Base-by-base conservation (phyloP, 2,329 filamentous ascomycete species). In the Aureobasidium melanogenum region DNA sequence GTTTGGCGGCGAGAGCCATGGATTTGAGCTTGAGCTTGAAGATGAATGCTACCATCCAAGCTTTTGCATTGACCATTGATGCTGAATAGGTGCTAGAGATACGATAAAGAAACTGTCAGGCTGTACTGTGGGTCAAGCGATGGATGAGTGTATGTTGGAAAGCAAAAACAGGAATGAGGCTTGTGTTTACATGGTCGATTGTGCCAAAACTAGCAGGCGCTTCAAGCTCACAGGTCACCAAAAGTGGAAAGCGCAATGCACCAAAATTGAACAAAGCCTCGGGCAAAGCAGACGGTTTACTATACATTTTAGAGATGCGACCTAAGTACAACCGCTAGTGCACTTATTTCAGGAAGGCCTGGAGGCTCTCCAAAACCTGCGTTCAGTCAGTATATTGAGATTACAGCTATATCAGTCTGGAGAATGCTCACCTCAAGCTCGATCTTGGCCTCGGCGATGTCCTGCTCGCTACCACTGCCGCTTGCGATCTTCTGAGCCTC, bases 401-500 rank as follows among this genome's bases (percentile, higher is more conserved):
- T 15, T 6, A 15, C 3, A n/a, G 9, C 6, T 3, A 26, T 8
- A 24, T 12, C 5, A 46, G 17, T 41, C 32, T n/a, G 74, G 75
- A 74, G 71, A 66, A 58, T 59, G 69, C 82, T 74, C 79, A 96
- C 93, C 91, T 99, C 94, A 69, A 99, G 80, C 84, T 97, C 93
- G 76, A 99, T 93, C 86, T 97, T 97, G 69, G 94, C 94, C 86
- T 99, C 94, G 67, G 93, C 93, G 79, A 97, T 89, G 74, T 97
- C 94, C 80, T 91, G 88, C 85, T 97, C 94, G 77, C 91, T 97
- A 73, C 93, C 94, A 74, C 82, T 86, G 73, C 94, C 94, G 76
- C 80, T 86, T 71, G 88, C 91, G 74, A 97, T 87, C 87, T 97
- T 97, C 80, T 96, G 90, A 67, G 92, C 91, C 82, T 99, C 94